phyloP scores from a whole-genome alignment of 2,329 filamentous ascomycete genomes.

The Diplodia corticola region DNA sequence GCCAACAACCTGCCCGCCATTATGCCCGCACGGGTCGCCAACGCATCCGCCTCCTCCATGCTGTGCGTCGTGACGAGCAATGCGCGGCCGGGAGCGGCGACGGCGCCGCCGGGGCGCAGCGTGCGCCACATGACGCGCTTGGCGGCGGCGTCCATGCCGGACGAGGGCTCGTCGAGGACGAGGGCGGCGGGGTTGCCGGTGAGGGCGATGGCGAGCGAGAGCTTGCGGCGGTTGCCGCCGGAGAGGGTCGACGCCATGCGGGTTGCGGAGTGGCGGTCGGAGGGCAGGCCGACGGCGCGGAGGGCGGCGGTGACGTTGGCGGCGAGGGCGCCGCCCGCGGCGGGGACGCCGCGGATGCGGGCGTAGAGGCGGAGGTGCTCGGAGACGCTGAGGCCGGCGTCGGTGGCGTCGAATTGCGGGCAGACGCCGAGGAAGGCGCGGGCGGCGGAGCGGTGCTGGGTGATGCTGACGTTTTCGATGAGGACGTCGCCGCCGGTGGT shows the following conservation, averaged over 20 bases:
- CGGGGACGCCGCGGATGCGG: slow-evolving; percentile 72
- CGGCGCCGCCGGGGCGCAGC: slow-evolving; percentile 65
- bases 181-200: slow-evolving; percentile 90
- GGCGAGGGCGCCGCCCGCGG: no score
- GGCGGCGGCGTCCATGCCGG: slow-evolving; percentile 84
- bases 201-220: slow-evolving; percentile 83
- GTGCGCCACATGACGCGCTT: slow-evolving; percentile 95
- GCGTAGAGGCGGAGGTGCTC: slow-evolving; percentile 91
- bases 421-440: slow-evolving; percentile 84
- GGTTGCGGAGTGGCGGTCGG: slow-evolving; percentile 67
- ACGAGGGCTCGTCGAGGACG: slow-evolving; percentile 84
- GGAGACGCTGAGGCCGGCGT: slow-evolving; percentile 83
- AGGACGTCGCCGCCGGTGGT: slow-evolving; percentile 72
- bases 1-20: slow-evolving; percentile 85
- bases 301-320: slow-evolving; percentile 78
- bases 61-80: slow-evolving; percentile 88
- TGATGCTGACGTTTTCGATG: slow-evolving; percentile 75
- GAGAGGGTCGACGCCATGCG: slow-evolving; percentile 79
- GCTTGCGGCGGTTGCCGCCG: slow-evolving; percentile 91
- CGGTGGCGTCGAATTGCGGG: slow-evolving; percentile 74
- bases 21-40: slow-evolving; percentile 82
- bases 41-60: slow-evolving; percentile 92
- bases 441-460: slow-evolving; percentile 69
- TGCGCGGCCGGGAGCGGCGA: slow-evolving; percentile 66
- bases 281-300: slow-evolving; percentile 73